Evolutionary conservation across 352 stramenopile species (phyloP).

Genomic region (Globisporangium iwayamae): DNA sequence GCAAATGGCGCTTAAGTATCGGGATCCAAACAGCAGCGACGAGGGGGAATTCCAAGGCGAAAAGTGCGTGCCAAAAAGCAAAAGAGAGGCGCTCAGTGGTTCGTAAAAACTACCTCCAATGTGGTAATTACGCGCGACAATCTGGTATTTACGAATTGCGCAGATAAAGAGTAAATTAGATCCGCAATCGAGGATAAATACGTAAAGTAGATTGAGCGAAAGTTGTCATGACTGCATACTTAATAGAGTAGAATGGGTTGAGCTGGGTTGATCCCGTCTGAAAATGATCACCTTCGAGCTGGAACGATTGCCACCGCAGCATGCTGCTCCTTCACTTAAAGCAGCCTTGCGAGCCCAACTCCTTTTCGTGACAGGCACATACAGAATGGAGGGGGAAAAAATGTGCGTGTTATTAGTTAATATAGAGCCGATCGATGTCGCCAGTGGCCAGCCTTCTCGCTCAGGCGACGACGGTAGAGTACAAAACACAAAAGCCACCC

Average conservation of each 20-base stretch:
- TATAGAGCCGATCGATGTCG: slow-evolving; percentile 3
- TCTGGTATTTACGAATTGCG: neutral
- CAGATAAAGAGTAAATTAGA: neutral
- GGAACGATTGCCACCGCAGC: too few species aligned
- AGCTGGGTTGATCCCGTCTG: neutral
- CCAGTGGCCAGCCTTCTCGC: neutral
- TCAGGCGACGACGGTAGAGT: slow-evolving; percentile 3
- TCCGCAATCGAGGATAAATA: too few species aligned
- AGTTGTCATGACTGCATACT: too few species aligned
- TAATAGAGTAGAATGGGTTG: too few species aligned
- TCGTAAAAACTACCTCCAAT: too few species aligned
- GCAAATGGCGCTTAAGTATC: slow-evolving; percentile 5
- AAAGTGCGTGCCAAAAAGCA: neutral
- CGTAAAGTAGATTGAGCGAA: too few species aligned
- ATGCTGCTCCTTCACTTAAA: neutral
- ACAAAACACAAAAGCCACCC: slow-evolving; percentile 9
- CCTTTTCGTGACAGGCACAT: neutral
- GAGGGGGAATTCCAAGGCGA: neutral
- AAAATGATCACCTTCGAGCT: neutral
- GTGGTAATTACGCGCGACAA: neutral
- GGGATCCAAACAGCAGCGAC: slow-evolving; percentile 4
- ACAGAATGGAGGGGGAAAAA: neutral
- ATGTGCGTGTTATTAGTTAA: slow-evolving; percentile 7
- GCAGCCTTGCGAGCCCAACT: neutral
- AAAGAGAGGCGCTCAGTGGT: neutral